Percentiles rank a stretch among this genome's conserved stretches.
These are phyloP conservation scores for Trichoderma aggressivum DNA, from an alignment of 2,329 filamentous ascomycete genomes.

Conservation along the genomic window DNA sequence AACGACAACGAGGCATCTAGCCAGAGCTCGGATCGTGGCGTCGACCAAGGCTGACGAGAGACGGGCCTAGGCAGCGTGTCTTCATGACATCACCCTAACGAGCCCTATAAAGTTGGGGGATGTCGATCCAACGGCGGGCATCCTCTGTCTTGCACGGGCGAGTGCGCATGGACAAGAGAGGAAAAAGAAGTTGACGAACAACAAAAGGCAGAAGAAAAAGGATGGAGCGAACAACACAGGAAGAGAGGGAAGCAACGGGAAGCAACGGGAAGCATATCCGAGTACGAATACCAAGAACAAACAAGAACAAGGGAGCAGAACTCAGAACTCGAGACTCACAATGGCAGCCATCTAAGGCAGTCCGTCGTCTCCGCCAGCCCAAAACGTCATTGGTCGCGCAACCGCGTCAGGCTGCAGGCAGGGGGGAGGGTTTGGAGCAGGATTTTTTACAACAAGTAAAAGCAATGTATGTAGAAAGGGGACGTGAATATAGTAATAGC, in stretches of 20 bases:
- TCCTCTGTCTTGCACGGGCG: neutral
- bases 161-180: neutral
- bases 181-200: neutral
- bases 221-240: neutral
- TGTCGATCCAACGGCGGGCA: neutral
- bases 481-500: too few species aligned
- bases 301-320: neutral
- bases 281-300: neutral
- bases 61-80: constrained; percentile 1
- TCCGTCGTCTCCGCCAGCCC: constrained; percentile 24
- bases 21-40: constrained; percentile 12
- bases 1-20: constrained; percentile 1
- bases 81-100: constrained; percentile 11
- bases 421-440: neutral
- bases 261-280: neutral
- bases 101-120: constrained; percentile 7
- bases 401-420: neutral
- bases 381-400: constrained; percentile 31
- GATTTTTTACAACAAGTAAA: neutral
- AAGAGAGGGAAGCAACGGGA: too few species aligned
- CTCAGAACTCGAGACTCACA: constrained; percentile 31
- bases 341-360: constrained; percentile 35
- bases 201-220: neutral
- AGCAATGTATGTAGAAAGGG: neutral
- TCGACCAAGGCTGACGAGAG: neutral